Conservation (phyloP, 176 grass and related monocot genomes). For the Triticum timopheevii region DNA sequence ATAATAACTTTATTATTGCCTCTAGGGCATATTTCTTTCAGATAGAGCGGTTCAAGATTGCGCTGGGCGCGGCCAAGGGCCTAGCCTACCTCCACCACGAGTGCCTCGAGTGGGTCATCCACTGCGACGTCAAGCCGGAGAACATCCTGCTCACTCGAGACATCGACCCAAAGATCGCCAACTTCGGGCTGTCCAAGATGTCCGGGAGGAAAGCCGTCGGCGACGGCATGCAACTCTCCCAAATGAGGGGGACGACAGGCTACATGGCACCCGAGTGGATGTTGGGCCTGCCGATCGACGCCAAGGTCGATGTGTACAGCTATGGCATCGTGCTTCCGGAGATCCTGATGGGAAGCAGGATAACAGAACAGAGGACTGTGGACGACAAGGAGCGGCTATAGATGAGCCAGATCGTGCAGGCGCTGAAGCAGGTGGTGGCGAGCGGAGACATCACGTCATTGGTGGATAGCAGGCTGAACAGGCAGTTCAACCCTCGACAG, state of each 20-base stretch:
- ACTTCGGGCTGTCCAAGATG: conserved; percentile 33
- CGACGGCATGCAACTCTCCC: neutral
- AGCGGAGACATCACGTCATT: neutral
- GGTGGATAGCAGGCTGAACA: neutral
- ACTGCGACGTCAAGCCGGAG: conserved; percentile 10
- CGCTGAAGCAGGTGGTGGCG: neutral
- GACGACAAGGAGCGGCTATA: neutral
- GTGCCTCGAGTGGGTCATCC: conserved; percentile 59
- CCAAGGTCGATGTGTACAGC: conserved; percentile 3
- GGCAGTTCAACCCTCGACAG: neutral
- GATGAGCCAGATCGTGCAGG: neutral
- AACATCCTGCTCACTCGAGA: neutral
- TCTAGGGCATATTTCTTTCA: too few species aligned
- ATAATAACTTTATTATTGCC: too few species aligned
- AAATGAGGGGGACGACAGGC: conserved; percentile 47
- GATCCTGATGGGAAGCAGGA: conserved; percentile 25
- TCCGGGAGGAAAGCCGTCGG: conserved; percentile 6
- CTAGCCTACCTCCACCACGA: conserved; percentile 57
- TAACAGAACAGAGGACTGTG: neutral
- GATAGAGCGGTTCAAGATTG: conserved; percentile 32
- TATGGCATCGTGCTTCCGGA: conserved; percentile 40
- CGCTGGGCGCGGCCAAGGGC: neutral
- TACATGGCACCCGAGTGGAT: conserved; percentile 30
- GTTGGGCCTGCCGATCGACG: neutral
- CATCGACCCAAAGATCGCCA: neutral